These are phyloP conservation scores for Piedraia hortae DNA, from an alignment of 2,329 filamentous ascomycete genomes.

Conservation along the genomic window DNA sequence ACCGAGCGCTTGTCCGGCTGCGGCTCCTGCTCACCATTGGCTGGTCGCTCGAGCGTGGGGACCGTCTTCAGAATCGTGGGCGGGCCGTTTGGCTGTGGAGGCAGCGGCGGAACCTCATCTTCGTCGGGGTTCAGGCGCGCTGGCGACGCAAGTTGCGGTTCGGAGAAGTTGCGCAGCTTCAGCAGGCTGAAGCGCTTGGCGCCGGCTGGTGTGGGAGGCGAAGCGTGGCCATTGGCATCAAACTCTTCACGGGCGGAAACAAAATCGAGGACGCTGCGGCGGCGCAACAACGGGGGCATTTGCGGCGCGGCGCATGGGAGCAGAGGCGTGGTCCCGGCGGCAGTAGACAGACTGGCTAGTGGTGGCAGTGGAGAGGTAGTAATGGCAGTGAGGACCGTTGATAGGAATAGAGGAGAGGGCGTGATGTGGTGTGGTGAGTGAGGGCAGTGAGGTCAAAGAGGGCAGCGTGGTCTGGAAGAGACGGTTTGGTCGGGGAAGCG, in stretches of 20 bases:
- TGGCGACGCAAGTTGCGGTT: slow-evolving; percentile 57
- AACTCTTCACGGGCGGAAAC: slow-evolving; percentile 3
- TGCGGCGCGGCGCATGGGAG: slow-evolving; percentile 7
- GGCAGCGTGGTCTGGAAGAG: too few species aligned
- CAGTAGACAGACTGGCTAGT: too few species aligned
- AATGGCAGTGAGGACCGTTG: too few species aligned
- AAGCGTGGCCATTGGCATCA: slow-evolving; percentile 1
- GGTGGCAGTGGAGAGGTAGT: too few species aligned
- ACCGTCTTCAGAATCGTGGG: slow-evolving; percentile 73
- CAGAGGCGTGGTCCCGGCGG: too few species aligned
- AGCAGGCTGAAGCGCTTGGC: slow-evolving; percentile 36
- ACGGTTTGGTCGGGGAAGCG: too few species aligned
- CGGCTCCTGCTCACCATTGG: slow-evolving; percentile 1
- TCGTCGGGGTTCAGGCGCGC: slow-evolving; percentile 38
- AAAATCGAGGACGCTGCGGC: slow-evolving; percentile 19
- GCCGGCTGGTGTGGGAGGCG: slow-evolving; percentile 4
- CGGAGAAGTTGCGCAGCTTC: slow-evolving; percentile 74
- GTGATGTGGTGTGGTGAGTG: too few species aligned
- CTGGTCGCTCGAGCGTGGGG: slow-evolving; percentile 32
- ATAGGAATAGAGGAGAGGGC: too few species aligned
- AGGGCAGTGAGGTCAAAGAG: too few species aligned
- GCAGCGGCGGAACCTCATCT: slow-evolving; percentile 23
- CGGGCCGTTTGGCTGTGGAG: slow-evolving; percentile 12
- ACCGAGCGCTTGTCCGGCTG: slow-evolving; percentile 4
- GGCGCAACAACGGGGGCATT: slow-evolving; percentile 13